Evolutionary conservation across 768 basidiomycete species (phyloP).

Genomic region (Pleurotus tuoliensis): DNA sequence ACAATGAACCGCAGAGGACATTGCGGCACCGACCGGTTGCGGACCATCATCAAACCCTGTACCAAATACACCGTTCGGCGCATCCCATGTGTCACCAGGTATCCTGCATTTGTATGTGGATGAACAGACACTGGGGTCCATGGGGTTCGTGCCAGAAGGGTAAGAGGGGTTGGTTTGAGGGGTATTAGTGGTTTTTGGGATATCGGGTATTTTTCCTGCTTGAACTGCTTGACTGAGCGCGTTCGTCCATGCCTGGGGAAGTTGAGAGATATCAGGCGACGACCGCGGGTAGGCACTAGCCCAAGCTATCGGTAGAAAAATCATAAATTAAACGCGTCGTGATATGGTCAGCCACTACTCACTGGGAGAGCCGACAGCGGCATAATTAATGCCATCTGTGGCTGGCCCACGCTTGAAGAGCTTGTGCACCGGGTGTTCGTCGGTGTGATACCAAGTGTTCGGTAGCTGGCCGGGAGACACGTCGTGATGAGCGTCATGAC

Average conservation of each 20-base stretch:
- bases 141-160: constrained; percentile 39
- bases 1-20: constrained; percentile 1
- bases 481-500: constrained; percentile 27
- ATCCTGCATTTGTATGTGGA: constrained; percentile 66
- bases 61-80: constrained; percentile 64
- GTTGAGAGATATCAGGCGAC: constrained; percentile 39
- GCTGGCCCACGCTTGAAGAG: constrained; percentile 56
- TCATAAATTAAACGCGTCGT: background rate
- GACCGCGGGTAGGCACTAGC: constrained; percentile 51
- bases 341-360: constrained; percentile 14
- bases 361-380: constrained; percentile 61
- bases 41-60: constrained; percentile 84
- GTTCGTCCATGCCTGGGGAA: constrained; percentile 70
- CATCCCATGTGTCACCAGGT: constrained; percentile 69
- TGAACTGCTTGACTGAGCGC: constrained; percentile 65
- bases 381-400: constrained; percentile 45
- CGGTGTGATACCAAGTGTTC: constrained; percentile 56
- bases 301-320: constrained; percentile 45
- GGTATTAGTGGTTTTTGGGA: constrained; percentile 44
- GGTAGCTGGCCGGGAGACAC: constrained; percentile 27
- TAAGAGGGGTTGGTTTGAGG: constrained; percentile 39
- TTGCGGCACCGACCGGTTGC: constrained; percentile 28
- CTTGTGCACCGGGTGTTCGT: constrained; percentile 53
- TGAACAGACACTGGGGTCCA: constrained; percentile 63
- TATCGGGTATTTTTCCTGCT: constrained; percentile 69